Evolutionary conservation across 1,284 basidiomycete genomes (phyloP).

Genomic region (Ganoderma lingzhi): DNA sequence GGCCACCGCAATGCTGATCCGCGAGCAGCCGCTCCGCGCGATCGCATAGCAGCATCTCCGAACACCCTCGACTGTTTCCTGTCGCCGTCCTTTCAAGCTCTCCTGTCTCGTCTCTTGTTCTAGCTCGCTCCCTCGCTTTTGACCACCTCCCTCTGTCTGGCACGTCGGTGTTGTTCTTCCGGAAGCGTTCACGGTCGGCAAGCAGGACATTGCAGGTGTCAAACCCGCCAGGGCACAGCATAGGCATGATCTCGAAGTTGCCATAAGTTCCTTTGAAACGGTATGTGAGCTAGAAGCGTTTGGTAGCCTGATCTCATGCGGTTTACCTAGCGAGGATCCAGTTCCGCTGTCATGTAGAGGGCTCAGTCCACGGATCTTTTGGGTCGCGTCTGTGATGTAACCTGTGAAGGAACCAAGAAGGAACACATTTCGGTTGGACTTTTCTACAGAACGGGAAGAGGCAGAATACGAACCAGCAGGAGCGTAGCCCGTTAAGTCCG

Average conservation of each 20-base stretch:
- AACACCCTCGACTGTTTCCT: too few species aligned
- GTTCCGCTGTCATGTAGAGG: conserved; percentile 76
- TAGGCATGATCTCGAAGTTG: conserved; percentile 76
- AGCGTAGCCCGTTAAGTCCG: conserved; percentile 75
- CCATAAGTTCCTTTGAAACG: conserved; percentile 61
- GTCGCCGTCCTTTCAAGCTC: too few species aligned
- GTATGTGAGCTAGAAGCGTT: conserved; percentile 8
- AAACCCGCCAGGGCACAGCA: conserved; percentile 68
- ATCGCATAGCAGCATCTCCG: too few species aligned
- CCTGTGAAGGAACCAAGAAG: too few species aligned
- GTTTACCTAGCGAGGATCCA: conserved; percentile 64
- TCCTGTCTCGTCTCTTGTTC: too few species aligned
- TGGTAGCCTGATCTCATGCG: not conserved
- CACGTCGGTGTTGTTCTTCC: conserved; percentile 69
- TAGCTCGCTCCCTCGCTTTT: too few species aligned
- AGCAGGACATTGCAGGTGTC: conserved; percentile 68
- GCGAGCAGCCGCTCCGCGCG: too few species aligned
- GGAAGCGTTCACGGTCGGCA: conserved; percentile 58
- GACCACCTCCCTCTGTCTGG: too few species aligned
- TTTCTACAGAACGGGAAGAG: conserved; percentile 8
- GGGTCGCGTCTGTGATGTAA: conserved; percentile 65
- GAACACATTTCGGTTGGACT: conserved; percentile 9
- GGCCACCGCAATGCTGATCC: too few species aligned
- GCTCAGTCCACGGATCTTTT: conserved; percentile 66
- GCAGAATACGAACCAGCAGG: conserved; percentile 58